Evolutionary conservation across 73 alveolate genomes (phyloP).

Genomic region (Paramecium bursaria): DNA sequence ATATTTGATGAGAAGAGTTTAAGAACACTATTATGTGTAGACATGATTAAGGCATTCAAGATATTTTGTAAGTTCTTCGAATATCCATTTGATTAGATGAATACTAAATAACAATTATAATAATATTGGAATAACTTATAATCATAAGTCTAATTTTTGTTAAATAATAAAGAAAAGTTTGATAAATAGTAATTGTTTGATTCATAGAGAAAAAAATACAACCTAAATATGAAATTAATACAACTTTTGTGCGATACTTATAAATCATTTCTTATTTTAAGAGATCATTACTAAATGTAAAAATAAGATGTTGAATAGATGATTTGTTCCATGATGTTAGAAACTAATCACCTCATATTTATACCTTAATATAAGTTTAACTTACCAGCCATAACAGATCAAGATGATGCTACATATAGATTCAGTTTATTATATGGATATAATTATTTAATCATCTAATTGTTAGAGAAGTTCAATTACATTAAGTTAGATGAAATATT

Average conservation of each 20-base stretch:
- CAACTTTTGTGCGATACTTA: neutral
- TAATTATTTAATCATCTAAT: slow-evolving; percentile 4
- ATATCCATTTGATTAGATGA: too few relatives aligned
- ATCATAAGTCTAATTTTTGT: too few relatives aligned
- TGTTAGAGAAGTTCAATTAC: neutral
- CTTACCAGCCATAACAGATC: slow-evolving; percentile 11
- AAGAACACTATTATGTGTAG: slow-evolving; percentile 10
- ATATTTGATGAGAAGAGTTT: slow-evolving; percentile 15
- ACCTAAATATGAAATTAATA: slow-evolving; percentile 1
- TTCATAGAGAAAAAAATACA: neutral
- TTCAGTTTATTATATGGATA: slow-evolving; percentile 40
- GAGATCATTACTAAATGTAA: neutral
- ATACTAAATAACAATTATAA: too few relatives aligned
- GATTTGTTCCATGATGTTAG: slow-evolving; percentile 28
- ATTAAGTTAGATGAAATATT: neutral
- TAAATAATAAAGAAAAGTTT: too few relatives aligned
- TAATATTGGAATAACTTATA: too few relatives aligned
- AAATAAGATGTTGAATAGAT: neutral
- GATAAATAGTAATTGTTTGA: neutral
- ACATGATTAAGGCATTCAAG: too few relatives aligned
- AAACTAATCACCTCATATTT: neutral
- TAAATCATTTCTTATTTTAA: slow-evolving; percentile 5
- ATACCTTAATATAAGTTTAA: slow-evolving; percentile 3
- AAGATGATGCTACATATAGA: slow-evolving; percentile 43
- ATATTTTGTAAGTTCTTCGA: too few relatives aligned